These are phyloP conservation scores for Pythium rishiriense DNA, from an alignment of 352 stramenopile species.

Conservation along the genomic window DNA sequence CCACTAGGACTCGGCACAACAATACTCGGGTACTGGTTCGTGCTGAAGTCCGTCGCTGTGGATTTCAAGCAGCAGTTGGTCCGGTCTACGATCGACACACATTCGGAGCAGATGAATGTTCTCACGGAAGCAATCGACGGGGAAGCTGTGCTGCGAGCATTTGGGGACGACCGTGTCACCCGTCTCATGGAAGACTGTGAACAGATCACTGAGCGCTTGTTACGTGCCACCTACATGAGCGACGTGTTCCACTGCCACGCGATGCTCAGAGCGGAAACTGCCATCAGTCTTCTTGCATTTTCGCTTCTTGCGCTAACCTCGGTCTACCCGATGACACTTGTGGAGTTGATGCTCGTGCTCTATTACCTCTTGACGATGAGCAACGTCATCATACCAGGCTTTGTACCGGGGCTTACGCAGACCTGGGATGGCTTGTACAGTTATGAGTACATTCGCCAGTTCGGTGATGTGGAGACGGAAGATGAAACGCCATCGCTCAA, in stretches of 20 bases:
- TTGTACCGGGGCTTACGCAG: too few relatives aligned
- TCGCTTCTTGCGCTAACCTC: too few relatives aligned
- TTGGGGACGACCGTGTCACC: background rate
- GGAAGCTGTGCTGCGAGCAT: background rate
- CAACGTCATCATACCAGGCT: too few relatives aligned
- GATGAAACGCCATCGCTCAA: background rate
- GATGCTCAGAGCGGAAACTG: too few relatives aligned
- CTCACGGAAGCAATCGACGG: constrained; percentile 1
- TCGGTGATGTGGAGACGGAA: background rate
- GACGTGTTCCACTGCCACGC: background rate
- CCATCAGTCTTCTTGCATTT: too few relatives aligned
- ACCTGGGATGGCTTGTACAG: too few relatives aligned
- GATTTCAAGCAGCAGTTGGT: background rate
- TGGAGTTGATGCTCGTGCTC: too few relatives aligned
- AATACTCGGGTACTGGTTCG: background rate
- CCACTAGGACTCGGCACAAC: background rate
- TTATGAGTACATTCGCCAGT: too few relatives aligned
- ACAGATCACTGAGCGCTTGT: background rate
- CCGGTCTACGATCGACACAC: background rate
- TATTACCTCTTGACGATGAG: too few relatives aligned
- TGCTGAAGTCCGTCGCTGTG: background rate
- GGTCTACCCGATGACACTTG: too few relatives aligned
- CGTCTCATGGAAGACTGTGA: background rate
- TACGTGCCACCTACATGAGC: too few relatives aligned
- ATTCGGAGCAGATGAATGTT: constrained; percentile 4